Evolutionary conservation across 129 eudicot genomes (phyloP), one percentile per base, ranked within the genome.

Genomic region (Heracleum sosnowskyi): DNA sequence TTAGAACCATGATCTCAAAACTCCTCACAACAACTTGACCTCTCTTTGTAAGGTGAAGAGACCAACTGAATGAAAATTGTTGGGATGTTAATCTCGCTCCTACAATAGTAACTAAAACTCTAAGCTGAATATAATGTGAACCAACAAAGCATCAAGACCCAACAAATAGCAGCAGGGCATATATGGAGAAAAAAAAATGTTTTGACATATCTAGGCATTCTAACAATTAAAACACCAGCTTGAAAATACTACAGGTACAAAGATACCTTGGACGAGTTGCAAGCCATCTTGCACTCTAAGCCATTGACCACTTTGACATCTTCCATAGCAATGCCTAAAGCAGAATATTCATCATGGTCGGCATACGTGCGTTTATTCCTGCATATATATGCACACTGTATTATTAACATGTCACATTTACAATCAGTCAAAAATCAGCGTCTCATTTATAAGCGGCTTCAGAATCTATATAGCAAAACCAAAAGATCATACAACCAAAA

Each of bases 201-300:
- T 18, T 31, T 35, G 44, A 53, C 62, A 26, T n/a, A 34, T 5
- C 29, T 9, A 57, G 64, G 64, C 11, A 57, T 69, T 28, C 26
- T 36, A 36, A 35, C 28, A 69, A 68, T 5, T 20, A 69, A 31
- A 69, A 69, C 26, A 60, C 1, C 17, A 3, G 18, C 35, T 4
- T 7, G 68, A 60, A 13, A 31, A 28, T 31, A 66, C 39, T 10
- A 31, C 39, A 33, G 9, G 11, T 31, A 66, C 35, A 29, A 11
- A 36, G 13, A 10, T 86, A 91, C 98, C 98, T 94, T 91, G 28
- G 91, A 94, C 40, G 96, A 85, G 88, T 83, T 81, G 79, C 96
- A 85, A 78, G 90, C 82, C 91, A 94, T 88, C 89, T 91, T 91
- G 88, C 91, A 91, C 83, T 94, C 98, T 88, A 94, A 90, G 75